Conservation (phyloP, 164 flowering plant genomes). For the Santalum album region DNA sequence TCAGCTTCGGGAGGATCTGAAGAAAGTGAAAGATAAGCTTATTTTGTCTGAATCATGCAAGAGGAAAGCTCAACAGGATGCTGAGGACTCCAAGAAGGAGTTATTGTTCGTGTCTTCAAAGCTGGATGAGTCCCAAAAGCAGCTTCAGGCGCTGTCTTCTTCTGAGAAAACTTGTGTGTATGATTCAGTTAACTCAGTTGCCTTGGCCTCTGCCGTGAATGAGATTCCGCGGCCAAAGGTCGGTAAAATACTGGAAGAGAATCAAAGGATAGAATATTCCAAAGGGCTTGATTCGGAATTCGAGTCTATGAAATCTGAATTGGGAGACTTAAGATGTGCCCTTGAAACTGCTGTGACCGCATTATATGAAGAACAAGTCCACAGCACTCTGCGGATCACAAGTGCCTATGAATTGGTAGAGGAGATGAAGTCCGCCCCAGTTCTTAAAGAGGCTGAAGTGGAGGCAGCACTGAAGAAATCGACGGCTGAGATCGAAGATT, state of each 20-base stretch:
- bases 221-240: conserved; percentile 59
- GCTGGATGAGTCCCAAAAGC: conserved; percentile 53
- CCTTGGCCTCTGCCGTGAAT: conserved; percentile 49
- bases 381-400: conserved; percentile 28
- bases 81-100: conserved; percentile 67
- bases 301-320: conserved; percentile 32
- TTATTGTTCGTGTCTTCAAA: conserved; percentile 39
- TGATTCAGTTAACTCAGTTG: conserved; percentile 29
- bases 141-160: conserved; percentile 35
- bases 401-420: conserved; percentile 48
- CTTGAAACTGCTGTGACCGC: conserved; percentile 47
- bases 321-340: conserved; percentile 32
- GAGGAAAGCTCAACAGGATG: conserved; percentile 51
- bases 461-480: conserved; percentile 37
- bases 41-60: conserved; percentile 49
- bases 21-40: conserved; percentile 59
- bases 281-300: conserved; percentile 26
- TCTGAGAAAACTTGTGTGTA: conserved; percentile 49
- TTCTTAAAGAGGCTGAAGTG: conserved; percentile 39
- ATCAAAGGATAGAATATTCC: no score
- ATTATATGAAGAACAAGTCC: conserved; percentile 42
- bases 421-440: conserved; percentile 26
- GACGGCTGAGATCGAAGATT: conserved; percentile 39
- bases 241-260: conserved; percentile 16
- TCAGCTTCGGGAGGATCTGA: conserved; percentile 64